Conservation (phyloP, 2,329 filamentous ascomycete genomes). For the Epichloe baconii region DNA sequence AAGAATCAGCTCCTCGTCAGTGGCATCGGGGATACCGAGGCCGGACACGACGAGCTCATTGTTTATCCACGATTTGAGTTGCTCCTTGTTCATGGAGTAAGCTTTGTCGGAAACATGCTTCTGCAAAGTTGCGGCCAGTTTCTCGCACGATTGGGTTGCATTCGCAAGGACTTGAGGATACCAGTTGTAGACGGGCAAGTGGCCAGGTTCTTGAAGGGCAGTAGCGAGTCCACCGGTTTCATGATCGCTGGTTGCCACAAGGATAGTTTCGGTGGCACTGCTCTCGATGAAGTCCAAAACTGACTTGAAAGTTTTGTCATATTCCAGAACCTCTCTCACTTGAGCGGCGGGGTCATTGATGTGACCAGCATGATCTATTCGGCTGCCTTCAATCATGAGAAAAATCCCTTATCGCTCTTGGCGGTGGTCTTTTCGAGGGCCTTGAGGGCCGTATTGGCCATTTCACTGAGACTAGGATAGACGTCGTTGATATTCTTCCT, state of each 20-base stretch:
- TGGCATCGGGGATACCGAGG: conserved; percentile 65
- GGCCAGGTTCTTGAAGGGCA: conserved; percentile 51
- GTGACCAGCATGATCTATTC: conserved; percentile 91
- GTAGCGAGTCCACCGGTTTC: conserved; percentile 84
- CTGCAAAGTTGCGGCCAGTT: conserved; percentile 49
- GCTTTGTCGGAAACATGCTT: conserved; percentile 37
- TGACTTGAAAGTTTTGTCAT: conserved; percentile 71
- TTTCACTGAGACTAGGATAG: conserved; percentile 85
- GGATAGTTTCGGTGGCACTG: conserved; percentile 59
- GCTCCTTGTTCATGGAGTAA: conserved; percentile 18
- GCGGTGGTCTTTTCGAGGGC: conserved; percentile 70
- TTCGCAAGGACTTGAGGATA: conserved; percentile 64
- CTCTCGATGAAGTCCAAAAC: conserved; percentile 76
- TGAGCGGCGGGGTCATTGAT: conserved; percentile 74
- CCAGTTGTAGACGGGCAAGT: conserved; percentile 56
- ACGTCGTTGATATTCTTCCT: conserved; percentile 62
- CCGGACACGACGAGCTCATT: conserved; percentile 52
- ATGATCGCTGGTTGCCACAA: conserved; percentile 88
- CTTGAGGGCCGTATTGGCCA: conserved; percentile 70
- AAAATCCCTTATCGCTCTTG: conserved; percentile 84
- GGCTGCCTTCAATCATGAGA: conserved; percentile 92
- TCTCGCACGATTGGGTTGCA: conserved; percentile 66
- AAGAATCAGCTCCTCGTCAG: conserved; percentile 53
- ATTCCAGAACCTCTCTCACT: conserved; percentile 87
- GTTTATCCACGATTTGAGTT: conserved; percentile 52